Evolutionary conservation across 208 protist genomes (phyloP), one percentile per base, ranked within the genome.

Genomic region (Novymonas esmeraldas): DNA sequence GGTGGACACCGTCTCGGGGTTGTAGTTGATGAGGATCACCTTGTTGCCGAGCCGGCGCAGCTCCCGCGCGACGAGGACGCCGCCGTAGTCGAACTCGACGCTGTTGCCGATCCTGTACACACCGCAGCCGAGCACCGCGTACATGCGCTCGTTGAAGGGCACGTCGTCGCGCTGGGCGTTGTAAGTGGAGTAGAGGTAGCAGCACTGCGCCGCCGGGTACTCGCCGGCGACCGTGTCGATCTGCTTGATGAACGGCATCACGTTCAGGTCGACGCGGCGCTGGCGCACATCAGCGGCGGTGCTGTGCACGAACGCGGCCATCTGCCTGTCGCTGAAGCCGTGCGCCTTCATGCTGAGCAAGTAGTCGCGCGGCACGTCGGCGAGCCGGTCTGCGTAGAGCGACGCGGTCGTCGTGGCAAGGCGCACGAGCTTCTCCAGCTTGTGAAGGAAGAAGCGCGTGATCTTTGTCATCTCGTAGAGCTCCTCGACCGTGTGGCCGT

Each of bases 21-120:
- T 99, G 88, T 98, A 99, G 91, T 99, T 99, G 76, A 99, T 97
- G 81, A 99, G 96, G 68, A 99, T 97, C 7, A 98, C 95, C 67
- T 95, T 93, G 71, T 97, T 83, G 36, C 96, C 98, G 22, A 99
- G 78, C 26, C 87, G 83, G 31, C 92, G 82, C 54, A 99, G 85
- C 65, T 98, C 95, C 51, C 96, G 83, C 18, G 98, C 85, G 62
- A 98, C 97, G 44, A 89, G 84, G 26, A 99, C 98, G 56, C 95
- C 97, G 76, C 97, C 98, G 89, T 97, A 99, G 82, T 99, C 98
- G 76, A 99, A 99, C 85, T 99, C 97, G 31, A 99, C 98, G 52
- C 83, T 95, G 52, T 87, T 95, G 62, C 98, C 98, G 80, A 99
- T 99, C 66, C 98, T 87, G 75, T 99, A 99, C 0, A 97, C 94